phyloP scores from a whole-genome alignment of 2,329 filamentous ascomycete genomes.

The Colletotrichum sp. region DNA sequence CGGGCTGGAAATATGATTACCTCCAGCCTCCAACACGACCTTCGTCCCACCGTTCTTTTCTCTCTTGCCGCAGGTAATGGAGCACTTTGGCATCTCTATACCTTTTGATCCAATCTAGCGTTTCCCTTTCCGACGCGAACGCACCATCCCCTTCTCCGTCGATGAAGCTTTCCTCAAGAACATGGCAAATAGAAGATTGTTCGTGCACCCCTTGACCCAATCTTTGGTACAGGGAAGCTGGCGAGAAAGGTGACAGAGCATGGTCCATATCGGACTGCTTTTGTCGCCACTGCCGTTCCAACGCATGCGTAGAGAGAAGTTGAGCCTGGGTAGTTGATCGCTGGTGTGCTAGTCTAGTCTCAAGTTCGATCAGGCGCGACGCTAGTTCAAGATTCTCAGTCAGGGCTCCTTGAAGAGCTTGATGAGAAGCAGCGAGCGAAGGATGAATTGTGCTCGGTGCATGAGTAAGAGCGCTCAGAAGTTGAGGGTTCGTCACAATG shows the following conservation, averaged over 20 bases:
- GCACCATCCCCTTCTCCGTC: constrained; percentile 55
- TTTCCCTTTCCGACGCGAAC: constrained; percentile 77
- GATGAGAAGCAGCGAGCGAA: constrained; percentile 69
- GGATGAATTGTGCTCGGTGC: constrained; percentile 72
- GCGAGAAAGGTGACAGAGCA: constrained; percentile 83
- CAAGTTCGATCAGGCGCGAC: constrained; percentile 63
- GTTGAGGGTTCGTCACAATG: constrained; percentile 65
- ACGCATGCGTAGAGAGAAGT: constrained; percentile 79
- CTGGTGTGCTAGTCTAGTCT: constrained; percentile 60
- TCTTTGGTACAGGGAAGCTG: constrained; percentile 83
- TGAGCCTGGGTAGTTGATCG: constrained; percentile 79
- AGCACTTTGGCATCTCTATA: constrained; percentile 81
- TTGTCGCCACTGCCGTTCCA: constrained; percentile 90
- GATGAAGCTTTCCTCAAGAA: constrained; percentile 91
- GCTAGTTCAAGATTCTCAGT: constrained; percentile 76
- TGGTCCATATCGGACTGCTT: constrained; percentile 90
- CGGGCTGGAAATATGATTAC: background rate
- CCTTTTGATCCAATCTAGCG: constrained; percentile 81
- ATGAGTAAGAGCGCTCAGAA: constrained; percentile 78
- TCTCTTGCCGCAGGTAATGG: constrained; percentile 81
- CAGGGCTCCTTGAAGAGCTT: constrained; percentile 68
- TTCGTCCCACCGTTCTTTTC: constrained; percentile 95
- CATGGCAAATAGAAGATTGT: constrained; percentile 80
- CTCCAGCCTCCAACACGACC: constrained; percentile 94
- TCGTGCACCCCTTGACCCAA: constrained; percentile 79